phyloP scores from a whole-genome alignment of 2,329 filamentous ascomycete species.

The Apiospora malaysiana region DNA sequence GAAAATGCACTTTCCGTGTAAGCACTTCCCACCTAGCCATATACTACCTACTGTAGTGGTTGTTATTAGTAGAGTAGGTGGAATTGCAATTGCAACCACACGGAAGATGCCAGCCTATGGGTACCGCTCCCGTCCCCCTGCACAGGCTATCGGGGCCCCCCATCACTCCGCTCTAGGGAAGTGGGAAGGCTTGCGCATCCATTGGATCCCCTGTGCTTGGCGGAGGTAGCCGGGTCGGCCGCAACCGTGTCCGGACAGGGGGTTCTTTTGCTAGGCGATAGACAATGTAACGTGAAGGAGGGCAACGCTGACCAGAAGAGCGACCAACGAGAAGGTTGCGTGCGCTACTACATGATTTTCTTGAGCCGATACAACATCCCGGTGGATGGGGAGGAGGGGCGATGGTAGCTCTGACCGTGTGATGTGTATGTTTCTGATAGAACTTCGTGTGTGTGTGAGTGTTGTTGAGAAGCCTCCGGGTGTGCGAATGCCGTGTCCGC shows the following conservation, averaged over 20 bases:
- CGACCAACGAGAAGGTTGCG: not conserved
- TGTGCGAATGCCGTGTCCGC: not conserved
- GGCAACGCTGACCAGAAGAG: not conserved
- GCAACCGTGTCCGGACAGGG: constrained; percentile 3
- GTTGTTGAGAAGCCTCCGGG: not conserved
- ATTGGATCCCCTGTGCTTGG: not conserved
- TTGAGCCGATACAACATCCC: constrained; percentile 5
- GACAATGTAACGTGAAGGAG: constrained; percentile 3
- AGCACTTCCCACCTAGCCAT: not conserved
- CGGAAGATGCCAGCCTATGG: constrained; percentile 5
- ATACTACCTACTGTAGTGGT: not conserved
- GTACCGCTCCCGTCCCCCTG: constrained; percentile 1
- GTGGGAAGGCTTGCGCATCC: not conserved
- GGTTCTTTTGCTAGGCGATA: not conserved
- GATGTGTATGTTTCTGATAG: constrained; percentile 7
- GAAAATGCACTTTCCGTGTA: not conserved
- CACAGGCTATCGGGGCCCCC: not conserved
- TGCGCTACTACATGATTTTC: not conserved
- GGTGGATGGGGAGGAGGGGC: not conserved
- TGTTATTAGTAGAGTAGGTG: not conserved
- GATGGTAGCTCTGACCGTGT: not conserved
- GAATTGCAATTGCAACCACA: not conserved
- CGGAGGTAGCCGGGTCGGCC: constrained; percentile 9
- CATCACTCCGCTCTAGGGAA: not conserved
- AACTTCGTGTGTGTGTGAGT: not conserved